These are phyloP conservation scores for Paramarasmius palmivorus DNA, from an alignment of 1,284 basidiomycete genomes.

Conservation along the genomic window DNA sequence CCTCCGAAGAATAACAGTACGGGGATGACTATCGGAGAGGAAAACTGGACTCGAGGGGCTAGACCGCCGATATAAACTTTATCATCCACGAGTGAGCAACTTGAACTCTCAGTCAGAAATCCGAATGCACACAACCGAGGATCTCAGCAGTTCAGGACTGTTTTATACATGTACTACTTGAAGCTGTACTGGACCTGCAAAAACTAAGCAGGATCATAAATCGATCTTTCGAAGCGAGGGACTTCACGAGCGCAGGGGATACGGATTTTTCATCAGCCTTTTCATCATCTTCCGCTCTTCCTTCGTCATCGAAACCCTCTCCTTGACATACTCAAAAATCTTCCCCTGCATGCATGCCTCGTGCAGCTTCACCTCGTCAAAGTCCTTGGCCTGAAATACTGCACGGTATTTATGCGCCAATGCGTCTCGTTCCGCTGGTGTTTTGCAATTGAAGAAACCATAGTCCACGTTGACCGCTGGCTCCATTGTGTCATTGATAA, in stretches of 20 bases:
- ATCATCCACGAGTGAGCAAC: no score
- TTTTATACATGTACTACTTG: no score
- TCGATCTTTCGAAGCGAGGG: no score
- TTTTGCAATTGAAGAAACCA: conserved; percentile 36
- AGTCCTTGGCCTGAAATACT: conserved; percentile 23
- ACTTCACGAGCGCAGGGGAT: conserved; percentile 15
- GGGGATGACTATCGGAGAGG: no score
- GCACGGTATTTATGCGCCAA: conserved; percentile 32
- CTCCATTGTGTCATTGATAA: conserved; percentile 17
- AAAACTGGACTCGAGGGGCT: no score
- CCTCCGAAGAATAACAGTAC: no score
- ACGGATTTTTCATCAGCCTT: conserved; percentile 27
- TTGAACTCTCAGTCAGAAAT: no score
- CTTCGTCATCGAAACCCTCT: conserved; percentile 15
- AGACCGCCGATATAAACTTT: no score
- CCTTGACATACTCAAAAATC: conserved; percentile 28
- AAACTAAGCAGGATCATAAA: no score
- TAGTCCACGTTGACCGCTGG: conserved; percentile 31
- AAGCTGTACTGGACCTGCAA: no score
- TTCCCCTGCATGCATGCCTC: conserved; percentile 32
- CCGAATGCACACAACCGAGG: no score
- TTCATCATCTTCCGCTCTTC: conserved; percentile 20
- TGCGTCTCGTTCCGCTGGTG: conserved; percentile 21
- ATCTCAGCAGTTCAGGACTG: no score
- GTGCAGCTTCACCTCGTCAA: conserved; percentile 34